phyloP scores from a whole-genome alignment of 2,329 filamentous ascomycete genomes.

The Botrytis medusae region DNA sequence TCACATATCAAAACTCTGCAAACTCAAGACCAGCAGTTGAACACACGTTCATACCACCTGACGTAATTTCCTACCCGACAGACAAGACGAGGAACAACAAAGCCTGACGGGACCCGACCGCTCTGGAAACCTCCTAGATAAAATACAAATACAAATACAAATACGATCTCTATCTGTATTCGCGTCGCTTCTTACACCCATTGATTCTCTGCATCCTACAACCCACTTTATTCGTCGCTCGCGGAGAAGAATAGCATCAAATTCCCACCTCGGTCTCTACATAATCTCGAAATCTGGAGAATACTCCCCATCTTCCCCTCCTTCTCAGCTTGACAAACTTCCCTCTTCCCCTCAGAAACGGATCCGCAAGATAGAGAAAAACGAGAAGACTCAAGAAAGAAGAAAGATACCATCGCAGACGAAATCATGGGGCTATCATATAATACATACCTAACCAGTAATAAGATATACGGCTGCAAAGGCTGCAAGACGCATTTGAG shows the following conservation, averaged over 20 bases:
- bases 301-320: neutral
- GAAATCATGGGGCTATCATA: slow-evolving; percentile 78
- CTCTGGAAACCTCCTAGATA: neutral
- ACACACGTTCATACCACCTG: neutral
- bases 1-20: neutral
- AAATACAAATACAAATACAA: neutral
- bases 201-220: neutral
- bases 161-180: neutral
- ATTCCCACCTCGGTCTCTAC: neutral
- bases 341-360: neutral
- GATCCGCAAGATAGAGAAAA: neutral
- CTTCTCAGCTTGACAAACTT: neutral
- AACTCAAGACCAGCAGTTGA: neutral
- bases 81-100: neutral
- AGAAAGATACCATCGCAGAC: neutral
- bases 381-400: neutral
- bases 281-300: neutral
- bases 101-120: neutral
- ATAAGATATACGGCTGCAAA: slow-evolving; percentile 90
- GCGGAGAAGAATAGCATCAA: neutral
- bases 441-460: slow-evolving; percentile 85
- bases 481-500: slow-evolving; percentile 93
- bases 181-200: neutral
- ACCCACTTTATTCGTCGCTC: neutral
- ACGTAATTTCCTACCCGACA: neutral